phyloP scores from a whole-genome alignment of 345 rosid genomes.

The Eucalyptus regnans region DNA sequence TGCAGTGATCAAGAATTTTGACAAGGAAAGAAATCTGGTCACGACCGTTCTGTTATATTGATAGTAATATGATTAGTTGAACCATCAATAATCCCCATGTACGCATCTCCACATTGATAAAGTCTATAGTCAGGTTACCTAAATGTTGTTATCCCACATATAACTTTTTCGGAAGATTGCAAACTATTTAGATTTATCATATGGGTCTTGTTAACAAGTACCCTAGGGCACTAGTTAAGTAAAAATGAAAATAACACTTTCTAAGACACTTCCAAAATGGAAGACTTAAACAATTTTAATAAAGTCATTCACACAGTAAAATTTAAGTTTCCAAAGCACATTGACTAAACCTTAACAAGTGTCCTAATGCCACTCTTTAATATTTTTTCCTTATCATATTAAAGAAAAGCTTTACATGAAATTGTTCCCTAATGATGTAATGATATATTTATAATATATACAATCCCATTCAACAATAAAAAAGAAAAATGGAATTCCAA shows the following conservation, averaged over 20 bases:
- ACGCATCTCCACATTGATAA: neutral
- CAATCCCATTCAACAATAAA: neutral
- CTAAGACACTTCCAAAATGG: neutral
- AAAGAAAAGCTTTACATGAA: neutral
- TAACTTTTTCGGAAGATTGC: neutral
- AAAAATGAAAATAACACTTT: neutral
- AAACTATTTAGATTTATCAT: neutral
- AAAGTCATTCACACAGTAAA: neutral
- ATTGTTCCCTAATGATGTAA: neutral
- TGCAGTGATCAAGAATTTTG: neutral
- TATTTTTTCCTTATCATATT: neutral
- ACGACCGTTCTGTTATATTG: neutral
- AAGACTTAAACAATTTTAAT: neutral
- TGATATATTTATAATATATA: neutral
- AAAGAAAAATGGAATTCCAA: neutral
- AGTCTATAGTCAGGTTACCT: neutral
- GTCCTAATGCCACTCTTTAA: neutral
- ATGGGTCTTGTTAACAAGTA: neutral
- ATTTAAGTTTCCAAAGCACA: neutral
- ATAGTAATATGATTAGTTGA: neutral
- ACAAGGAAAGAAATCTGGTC: neutral
- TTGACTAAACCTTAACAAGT: neutral
- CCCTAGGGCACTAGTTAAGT: neutral
- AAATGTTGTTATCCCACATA: neutral
- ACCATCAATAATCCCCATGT: neutral